Base-by-base conservation (phyloP, 2,329 filamentous ascomycete species). In the Xylariaceae sp. region DNA sequence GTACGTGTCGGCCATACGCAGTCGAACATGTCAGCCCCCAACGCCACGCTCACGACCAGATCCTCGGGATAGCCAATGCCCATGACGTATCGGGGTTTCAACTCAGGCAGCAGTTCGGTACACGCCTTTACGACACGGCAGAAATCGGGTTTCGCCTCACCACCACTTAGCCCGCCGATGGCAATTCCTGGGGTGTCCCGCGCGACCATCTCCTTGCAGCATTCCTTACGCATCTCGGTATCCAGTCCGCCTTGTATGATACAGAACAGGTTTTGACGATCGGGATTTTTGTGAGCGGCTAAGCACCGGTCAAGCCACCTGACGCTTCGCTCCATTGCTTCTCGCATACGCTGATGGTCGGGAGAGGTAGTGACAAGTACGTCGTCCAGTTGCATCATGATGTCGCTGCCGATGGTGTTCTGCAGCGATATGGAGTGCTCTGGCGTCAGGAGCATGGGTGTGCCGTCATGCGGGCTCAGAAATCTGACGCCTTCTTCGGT, bases 321-420 rank as follows among this genome's bases (percentile, higher is more conserved):
- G 7, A 99, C 83, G 47, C 90, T 96, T 48, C 94, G 86, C 64
- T 94, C 81, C 91, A 96, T 97, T 44, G 94, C 94, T 69, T 96
- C 90, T 54, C 86, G 82, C 82, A 99, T 97, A 46, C 95, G 86
- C 17, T 76, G 85, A 48, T 82, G 76, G 68, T 99, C 94, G 0
- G 92, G 92, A 0, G 90, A 96, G 0, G 94, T 99, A 0, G 94
- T 97, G 30, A 90, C 92, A 45, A 99, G 87, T 12, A 99, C 95
- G 69, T 99, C 95, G 75, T 99, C 94, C 4, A 99, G 83, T 71
- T 99, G 95, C 95, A 99, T 99, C 58, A 97, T 96, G 61, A 99
- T 97, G 71, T 99, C 94, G 56, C 90, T 95, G 56, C 94, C 94
- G 63, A 99, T 99, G 47, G 87, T 92, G 70, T 99, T 97, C 68